phyloP scores from a whole-genome alignment of 208 protist genomes.

The Leishmania martiniquensis region DNA sequence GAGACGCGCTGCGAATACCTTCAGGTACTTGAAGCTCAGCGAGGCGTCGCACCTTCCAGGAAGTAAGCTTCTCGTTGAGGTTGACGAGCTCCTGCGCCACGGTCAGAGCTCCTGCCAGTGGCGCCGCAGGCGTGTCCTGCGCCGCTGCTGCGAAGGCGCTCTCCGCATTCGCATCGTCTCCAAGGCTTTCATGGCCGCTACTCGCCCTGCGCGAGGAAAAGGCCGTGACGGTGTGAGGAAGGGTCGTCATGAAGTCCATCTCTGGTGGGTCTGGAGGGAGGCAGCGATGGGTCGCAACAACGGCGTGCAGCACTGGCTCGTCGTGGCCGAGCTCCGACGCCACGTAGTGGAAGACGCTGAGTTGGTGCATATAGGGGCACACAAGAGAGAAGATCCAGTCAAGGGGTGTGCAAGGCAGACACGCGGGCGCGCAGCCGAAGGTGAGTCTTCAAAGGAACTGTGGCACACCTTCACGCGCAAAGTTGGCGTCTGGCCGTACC shows the following conservation, averaged over 20 bases:
- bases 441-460: neutral
- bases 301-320: conserved; percentile 32
- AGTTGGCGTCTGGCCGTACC: neutral
- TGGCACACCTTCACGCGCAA: neutral
- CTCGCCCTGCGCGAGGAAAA: neutral
- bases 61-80: conserved; percentile 14
- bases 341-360: conserved; percentile 24
- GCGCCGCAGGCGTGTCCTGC: neutral
- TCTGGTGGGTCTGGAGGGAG: conserved; percentile 3
- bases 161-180: neutral
- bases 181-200: neutral
- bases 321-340: conserved; percentile 22
- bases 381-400: neutral
- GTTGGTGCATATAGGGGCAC: conserved; percentile 22
- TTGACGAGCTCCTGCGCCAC: conserved; percentile 25
- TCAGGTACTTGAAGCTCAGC: conserved; percentile 20
- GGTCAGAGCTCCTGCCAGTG: neutral
- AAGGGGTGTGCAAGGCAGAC: neutral
- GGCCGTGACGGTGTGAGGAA: conserved; percentile 18
- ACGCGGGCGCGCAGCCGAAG: neutral
- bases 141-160: neutral
- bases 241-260: conserved; percentile 3
- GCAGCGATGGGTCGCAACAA: conserved; percentile 32
- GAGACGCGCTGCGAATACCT: neutral
- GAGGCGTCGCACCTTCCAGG: conserved; percentile 42